These are phyloP conservation scores for Comarum palustre DNA, from an alignment of 306 rosid genomes.

Conservation along the genomic window DNA sequence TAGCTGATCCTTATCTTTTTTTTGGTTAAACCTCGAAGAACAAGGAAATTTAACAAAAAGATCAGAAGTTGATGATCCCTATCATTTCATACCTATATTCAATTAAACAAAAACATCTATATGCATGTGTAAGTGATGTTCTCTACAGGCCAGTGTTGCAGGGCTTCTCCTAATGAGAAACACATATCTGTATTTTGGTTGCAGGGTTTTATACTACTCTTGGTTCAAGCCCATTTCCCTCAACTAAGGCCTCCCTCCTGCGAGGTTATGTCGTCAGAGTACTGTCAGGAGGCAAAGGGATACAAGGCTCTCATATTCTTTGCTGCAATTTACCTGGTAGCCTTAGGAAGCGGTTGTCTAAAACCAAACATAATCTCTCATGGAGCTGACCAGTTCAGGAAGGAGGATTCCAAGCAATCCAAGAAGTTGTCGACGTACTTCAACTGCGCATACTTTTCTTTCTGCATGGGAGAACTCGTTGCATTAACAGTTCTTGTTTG, in stretches of 20 bases:
- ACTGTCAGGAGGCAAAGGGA: slow-evolving; percentile 43
- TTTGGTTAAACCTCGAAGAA: too few species aligned
- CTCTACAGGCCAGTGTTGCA: slow-evolving; percentile 3
- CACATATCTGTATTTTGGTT: not conserved
- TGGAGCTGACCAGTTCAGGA: slow-evolving; percentile 62
- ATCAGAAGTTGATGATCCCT: too few species aligned
- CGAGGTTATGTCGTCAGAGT: slow-evolving; percentile 20
- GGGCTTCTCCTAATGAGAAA: not conserved
- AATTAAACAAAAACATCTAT: not conserved
- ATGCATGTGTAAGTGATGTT: not conserved
- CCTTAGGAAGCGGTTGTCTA: slow-evolving; percentile 62
- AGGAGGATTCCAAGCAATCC: slow-evolving; percentile 36
- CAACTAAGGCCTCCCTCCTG: slow-evolving; percentile 48
- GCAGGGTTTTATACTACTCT: slow-evolving; percentile 56
- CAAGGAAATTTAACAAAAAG: too few species aligned
- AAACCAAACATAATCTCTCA: slow-evolving; percentile 62
- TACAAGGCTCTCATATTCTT: slow-evolving; percentile 45
- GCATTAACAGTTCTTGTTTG: slow-evolving; percentile 60
- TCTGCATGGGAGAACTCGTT: slow-evolving; percentile 52
- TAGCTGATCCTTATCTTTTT: slow-evolving; percentile 4
- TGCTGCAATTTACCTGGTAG: slow-evolving; percentile 55
- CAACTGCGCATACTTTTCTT: slow-evolving; percentile 58
- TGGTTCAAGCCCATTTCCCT: slow-evolving; percentile 55
- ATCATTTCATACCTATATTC: too few species aligned
- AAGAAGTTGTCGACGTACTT: slow-evolving; percentile 52